Base-by-base conservation (phyloP, 1,139 yeast genomes). In the Tardiomyces blankii region DNA sequence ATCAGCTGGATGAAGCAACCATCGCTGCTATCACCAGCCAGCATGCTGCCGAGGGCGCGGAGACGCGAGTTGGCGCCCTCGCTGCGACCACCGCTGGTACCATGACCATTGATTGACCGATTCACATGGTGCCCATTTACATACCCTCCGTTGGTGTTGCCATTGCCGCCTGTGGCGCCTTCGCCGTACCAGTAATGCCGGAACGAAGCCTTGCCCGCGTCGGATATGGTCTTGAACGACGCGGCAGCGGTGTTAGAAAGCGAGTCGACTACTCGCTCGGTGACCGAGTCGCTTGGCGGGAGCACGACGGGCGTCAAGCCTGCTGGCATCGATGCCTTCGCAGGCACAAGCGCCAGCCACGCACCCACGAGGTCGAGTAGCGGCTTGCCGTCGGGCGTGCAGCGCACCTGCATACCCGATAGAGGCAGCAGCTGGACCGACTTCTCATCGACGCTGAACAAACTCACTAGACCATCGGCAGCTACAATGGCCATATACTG, bases 1-100 rank as follows among this genome's bases (percentile, higher is more conserved):
- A 77, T 54, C 13, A 78, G 60, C 48, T 70, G 59, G 8, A 60
- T 47, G 9, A 49, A 42, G 27, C 44, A 46, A n/a, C 47, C 38
- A 18, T 46, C 43, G 30, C 49, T 41, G n/a, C 50, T 48, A 13
- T 47, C 46, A 27, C 47, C 47, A 30, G 55, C 50, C 27, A 57
- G 41, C 18, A 40, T n/a, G 16, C 32, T 21, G 3, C 28, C 14
- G 8, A 40, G 33, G 3, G 18, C 11, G 12, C 19, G 14, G 13
- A 40, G 42, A 3, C 32, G 27, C 19, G 28, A 40, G 27, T 14
- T 27, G n/a, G 42, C 42, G 7, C 19, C 42, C 13, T 11, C 35
- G 18, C 18, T n/a, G 35, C 21, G 16, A 7, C 19, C 33, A 8
- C 21, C 18, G 35, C 21, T 13, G 18, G 7, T 28, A 11, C 12